Evolutionary conservation across 2,329 filamentous ascomycete species (phyloP).

Genomic region (Pestalotiopsis sp.): DNA sequence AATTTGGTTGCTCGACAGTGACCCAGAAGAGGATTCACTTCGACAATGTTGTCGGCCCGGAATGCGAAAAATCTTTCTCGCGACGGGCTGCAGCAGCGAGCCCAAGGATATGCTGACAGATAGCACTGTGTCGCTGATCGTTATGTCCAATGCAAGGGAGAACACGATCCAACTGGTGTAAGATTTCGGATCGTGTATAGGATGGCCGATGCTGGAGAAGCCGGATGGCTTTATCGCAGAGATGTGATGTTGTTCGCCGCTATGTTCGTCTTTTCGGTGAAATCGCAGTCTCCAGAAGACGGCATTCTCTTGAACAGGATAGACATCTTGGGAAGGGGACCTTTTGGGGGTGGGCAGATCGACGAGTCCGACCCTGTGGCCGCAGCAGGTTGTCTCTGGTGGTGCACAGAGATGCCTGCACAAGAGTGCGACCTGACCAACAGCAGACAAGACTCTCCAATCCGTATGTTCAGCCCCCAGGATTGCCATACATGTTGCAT

Average conservation of each 20-base stretch:
- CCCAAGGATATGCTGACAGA: neutral
- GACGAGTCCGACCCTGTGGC: neutral
- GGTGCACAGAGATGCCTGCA: neutral
- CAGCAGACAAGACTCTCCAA: conserved; percentile 1
- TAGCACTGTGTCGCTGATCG: neutral
- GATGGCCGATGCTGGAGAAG: neutral
- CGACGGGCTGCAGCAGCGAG: neutral
- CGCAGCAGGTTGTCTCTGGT: neutral
- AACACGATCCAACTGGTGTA: neutral
- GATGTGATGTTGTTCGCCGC: neutral
- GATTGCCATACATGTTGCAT: neutral
- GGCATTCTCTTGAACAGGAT: neutral
- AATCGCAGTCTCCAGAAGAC: neutral
- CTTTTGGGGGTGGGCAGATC: neutral
- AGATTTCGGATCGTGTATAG: neutral
- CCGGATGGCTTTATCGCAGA: neutral
- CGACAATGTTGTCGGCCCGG: neutral
- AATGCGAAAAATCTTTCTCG: neutral
- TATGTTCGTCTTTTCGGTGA: neutral
- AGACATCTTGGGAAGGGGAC: neutral
- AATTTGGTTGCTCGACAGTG: neutral
- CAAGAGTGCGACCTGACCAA: conserved; percentile 3
- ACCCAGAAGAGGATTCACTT: neutral
- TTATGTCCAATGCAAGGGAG: neutral
- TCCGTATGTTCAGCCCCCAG: conserved; percentile 6